Evolutionary conservation across 257 asterid species (phyloP).

Genomic region (Capsicum chinense): DNA sequence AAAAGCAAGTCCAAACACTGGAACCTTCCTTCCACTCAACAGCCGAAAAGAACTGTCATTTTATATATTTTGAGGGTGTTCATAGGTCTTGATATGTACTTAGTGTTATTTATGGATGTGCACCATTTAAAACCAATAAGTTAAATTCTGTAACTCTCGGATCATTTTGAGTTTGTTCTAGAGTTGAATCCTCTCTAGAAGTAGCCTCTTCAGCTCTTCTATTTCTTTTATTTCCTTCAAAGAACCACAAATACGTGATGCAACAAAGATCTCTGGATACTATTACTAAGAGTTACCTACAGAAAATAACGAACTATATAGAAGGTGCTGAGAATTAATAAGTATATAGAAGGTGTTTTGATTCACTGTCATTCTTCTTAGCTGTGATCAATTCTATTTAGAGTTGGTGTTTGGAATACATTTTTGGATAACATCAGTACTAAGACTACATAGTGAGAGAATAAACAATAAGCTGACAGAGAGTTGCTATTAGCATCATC

Average conservation of each 20-base stretch:
- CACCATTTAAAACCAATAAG: not conserved
- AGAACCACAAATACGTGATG: not conserved
- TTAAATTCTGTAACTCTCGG: conserved; percentile 1
- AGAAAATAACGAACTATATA: not conserved
- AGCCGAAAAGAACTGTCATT: conserved; percentile 13
- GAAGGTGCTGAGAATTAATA: not conserved
- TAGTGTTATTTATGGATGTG: not conserved
- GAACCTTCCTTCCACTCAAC: conserved; percentile 14
- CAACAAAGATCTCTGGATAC: not conserved
- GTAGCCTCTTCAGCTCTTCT: not conserved
- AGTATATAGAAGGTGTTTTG: conserved; percentile 17
- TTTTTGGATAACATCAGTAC: not conserved
- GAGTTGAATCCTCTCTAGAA: conserved; percentile 12
- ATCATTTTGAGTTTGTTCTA: conserved; percentile 24
- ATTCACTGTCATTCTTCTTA: not conserved
- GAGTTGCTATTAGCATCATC: conserved; percentile 9
- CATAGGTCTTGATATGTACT: conserved; percentile 16
- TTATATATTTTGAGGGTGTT: not conserved
- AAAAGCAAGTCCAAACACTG: conserved; percentile 9
- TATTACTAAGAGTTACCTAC: not conserved
- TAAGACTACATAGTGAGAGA: not conserved
- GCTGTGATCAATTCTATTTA: conserved; percentile 2
- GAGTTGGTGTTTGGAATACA: not conserved
- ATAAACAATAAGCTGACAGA: not conserved
- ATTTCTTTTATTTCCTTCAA: not conserved